Percentiles rank a stretch among this genome's conserved stretches.
These are phyloP conservation scores for Beauveria brongniartii DNA, from an alignment of 2,329 filamentous ascomycete species.

Conservation along the genomic window DNA sequence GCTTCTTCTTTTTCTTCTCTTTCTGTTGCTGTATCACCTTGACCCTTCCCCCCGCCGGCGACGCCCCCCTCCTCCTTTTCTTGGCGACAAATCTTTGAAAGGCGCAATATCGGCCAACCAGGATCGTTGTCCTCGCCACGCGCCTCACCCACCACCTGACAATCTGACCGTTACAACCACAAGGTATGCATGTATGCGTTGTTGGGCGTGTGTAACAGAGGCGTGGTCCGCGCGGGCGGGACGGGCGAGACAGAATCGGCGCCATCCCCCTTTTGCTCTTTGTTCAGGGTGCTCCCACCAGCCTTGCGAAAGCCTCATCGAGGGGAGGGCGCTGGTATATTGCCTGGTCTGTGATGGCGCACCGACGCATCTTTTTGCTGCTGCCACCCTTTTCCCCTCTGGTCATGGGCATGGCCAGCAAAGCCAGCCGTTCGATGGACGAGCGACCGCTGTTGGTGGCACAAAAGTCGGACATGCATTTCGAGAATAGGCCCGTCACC, in stretches of 20 bases:
- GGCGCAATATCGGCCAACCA: neutral
- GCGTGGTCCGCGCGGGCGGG: neutral
- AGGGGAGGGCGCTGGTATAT: neutral
- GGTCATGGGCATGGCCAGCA: neutral
- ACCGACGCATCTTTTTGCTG: neutral
- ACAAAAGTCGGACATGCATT: neutral
- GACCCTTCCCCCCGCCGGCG: too few species aligned
- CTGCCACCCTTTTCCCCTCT: neutral
- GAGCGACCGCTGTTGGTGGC: neutral
- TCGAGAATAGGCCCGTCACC: neutral
- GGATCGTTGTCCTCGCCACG: neutral
- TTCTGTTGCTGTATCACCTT: neutral
- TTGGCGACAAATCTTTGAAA: neutral
- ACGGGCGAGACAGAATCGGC: neutral
- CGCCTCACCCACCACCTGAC: neutral
- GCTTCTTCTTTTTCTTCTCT: neutral
- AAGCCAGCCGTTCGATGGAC: neutral
- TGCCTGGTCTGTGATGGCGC: neutral
- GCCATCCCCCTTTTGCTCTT: neutral
- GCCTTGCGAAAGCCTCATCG: neutral
- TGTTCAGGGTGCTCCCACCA: neutral
- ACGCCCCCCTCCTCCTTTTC: neutral
- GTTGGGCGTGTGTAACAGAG: neutral
- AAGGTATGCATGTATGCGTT: neutral
- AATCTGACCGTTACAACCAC: neutral